Evolutionary conservation across 192 early-diverging fungal genomes (phyloP), one percentile per base, ranked within the genome.

Genomic region (Pilaira anomala): DNA sequence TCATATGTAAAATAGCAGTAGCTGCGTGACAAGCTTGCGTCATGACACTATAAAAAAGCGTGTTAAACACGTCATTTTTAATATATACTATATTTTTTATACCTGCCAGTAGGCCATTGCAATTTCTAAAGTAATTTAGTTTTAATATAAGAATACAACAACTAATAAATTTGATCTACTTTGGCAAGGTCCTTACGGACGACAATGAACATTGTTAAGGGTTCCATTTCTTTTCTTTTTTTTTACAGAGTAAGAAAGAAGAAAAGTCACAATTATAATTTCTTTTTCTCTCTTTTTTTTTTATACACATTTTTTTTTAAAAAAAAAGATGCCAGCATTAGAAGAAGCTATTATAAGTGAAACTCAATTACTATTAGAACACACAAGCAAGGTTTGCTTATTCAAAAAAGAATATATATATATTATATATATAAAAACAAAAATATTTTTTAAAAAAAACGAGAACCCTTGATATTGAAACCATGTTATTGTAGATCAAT

Each of bases 161-260:
- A 0, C 36, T 19, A 3, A 22, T 39, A 16, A 9, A 18, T 28
- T 18, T 13, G n/a, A n/a, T n/a, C n/a, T 75, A 87, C 88, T 79
- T 90, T 89, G 44, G 78, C 74, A 6, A 93, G 75, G 63, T 93
- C 91, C 66, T 88, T 89, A 28, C 91, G 79, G 60, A 93, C 80
- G 42, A 91, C 84, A 62, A 93, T 83, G 59, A 86, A 93, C 81
- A 93, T 87, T 24, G 87, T 89, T 48, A 88, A 77, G 16, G 83
- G 85, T 29, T 90, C 85, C 33, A 29, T 22, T 26, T 52, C 16
- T 26, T 22, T 26, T 26, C 22, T 22, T 18, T 54, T 12, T 14
- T 22, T 51, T 51, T 14, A 11, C 11, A 53, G 14, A 51, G 19
- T 6, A 19, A 19, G 18, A 22, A 49, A 49, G 48, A 11, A 49